Base-by-base conservation (phyloP, 169 alveolate genomes). In the Eimeria acervulina region DNA sequence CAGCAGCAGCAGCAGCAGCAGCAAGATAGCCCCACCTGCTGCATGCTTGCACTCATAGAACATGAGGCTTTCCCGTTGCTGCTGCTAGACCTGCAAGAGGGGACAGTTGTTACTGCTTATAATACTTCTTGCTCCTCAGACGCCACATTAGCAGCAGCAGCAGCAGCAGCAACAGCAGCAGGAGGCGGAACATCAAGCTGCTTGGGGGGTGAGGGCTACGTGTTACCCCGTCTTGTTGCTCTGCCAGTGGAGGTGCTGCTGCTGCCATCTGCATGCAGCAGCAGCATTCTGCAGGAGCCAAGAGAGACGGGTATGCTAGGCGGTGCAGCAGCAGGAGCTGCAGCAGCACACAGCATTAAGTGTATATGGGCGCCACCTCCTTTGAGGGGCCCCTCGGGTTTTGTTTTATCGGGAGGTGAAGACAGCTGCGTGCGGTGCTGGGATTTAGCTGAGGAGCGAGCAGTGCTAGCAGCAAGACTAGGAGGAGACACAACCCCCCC, bases 361-460 rank as follows among this genome's bases (percentile, higher is more conserved):
- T 92, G 91, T 63, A 55, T 78, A n/a, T 92, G 84, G 80, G 47
- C 68, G 31, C 95, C 95, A 28, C 84, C 95, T 21, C 72, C 84
- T 1, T 66, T 92, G 66, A 87, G 95, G 28, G 95, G 87, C 84
- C 92, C 95, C 33, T 40, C 95, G 0, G 47, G 59, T 15, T 92
- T 59, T 81, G 87, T 92, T 51, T 76, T 92, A 19, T 28, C 84
- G 17, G 95, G 61, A 1, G 95, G 95, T 6, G 87, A 92, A 42
- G 95, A 92, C 55, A 80, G 70, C 55, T 92, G 95, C 38, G 88
- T 92, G 4, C 95, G 74, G 23, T 78, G 23, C 85, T 92, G 95
- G 95, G 84, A 52, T 40, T 78, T 92, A 70, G 91, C 90, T 23
- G 90, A 81, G 31, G 90, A 81, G 74, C 90, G 70, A 7, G 90